Percentiles rank a stretch among this genome's conserved stretches.
Evolutionary conservation across 306 rosid species (phyloP).

Genomic region (Ziziphus jujuba): DNA sequence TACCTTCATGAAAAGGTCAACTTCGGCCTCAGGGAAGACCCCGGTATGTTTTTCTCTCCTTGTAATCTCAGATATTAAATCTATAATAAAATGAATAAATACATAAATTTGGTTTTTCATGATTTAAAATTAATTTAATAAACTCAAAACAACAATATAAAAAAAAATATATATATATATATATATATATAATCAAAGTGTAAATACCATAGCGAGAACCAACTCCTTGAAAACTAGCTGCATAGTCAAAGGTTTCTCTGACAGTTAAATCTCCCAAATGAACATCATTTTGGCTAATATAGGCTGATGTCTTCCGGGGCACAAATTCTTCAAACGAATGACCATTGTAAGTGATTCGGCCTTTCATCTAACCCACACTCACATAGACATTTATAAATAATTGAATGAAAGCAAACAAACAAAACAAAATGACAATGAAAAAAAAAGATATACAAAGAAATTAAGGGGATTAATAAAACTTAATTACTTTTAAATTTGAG

Average conservation of each 20-base stretch:
- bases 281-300: not conserved
- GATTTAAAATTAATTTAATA: not conserved
- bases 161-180: too few relatives aligned
- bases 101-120: not conserved
- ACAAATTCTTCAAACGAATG: not conserved
- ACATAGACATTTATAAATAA: too few relatives aligned
- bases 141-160: not conserved
- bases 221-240: not conserved
- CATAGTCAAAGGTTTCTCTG: not conserved
- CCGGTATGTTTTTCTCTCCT: not conserved
- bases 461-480: not conserved
- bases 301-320: conserved; percentile 1
- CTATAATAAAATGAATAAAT: not conserved
- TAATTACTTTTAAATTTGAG: not conserved
- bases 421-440: too few relatives aligned
- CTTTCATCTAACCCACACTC: not conserved
- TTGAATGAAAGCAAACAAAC: not conserved
- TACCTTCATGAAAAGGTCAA: conserved; percentile 3
- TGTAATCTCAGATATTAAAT: not conserved
- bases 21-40: not conserved
- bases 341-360: not conserved
- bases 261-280: not conserved
- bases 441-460: too few relatives aligned
- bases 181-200: not conserved
- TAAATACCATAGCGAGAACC: not conserved